A percentile compares a stretch with the other conserved stretches of the same genome.
phyloP scores from a whole-genome alignment of 2,329 filamentous ascomycete genomes.

The Colletotrichum aenigma region DNA sequence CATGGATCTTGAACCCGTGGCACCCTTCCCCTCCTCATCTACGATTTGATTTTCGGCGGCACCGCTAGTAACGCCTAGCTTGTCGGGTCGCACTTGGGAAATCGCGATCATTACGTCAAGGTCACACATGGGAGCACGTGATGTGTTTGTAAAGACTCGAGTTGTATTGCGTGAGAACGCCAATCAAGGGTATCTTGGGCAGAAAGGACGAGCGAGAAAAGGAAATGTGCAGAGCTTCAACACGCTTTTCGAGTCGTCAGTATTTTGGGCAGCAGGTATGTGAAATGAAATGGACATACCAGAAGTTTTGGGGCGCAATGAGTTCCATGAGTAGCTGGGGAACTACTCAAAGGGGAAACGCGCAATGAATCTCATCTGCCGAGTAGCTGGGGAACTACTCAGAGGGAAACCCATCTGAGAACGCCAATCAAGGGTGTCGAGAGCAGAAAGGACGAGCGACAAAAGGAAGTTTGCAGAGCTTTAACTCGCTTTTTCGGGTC shows the following conservation, averaged over 20 bases:
- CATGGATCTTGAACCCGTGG: background rate
- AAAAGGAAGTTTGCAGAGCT: background rate
- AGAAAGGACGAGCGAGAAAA: background rate
- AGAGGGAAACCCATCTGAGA: background rate
- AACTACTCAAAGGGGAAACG: too few relatives aligned
- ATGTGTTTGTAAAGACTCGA: background rate
- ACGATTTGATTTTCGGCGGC: background rate
- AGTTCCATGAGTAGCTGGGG: too few relatives aligned
- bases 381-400: too few relatives aligned
- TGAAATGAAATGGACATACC: background rate
- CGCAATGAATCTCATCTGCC: too few relatives aligned
- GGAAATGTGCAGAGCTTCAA: background rate
- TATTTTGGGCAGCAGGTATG: background rate
- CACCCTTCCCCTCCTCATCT: background rate
- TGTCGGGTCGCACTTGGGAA: background rate
- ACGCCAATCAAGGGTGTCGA: background rate
- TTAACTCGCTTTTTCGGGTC: background rate
- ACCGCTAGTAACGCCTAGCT: background rate
- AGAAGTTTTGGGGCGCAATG: background rate
- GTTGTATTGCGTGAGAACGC: background rate
- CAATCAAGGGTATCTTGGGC: background rate
- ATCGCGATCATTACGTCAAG: background rate
- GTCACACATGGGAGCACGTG: background rate
- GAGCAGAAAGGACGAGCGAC: background rate
- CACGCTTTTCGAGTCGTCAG: background rate